Conservation (phyloP, 331 rosid genomes). For the Erythrophleum ivorense region DNA sequence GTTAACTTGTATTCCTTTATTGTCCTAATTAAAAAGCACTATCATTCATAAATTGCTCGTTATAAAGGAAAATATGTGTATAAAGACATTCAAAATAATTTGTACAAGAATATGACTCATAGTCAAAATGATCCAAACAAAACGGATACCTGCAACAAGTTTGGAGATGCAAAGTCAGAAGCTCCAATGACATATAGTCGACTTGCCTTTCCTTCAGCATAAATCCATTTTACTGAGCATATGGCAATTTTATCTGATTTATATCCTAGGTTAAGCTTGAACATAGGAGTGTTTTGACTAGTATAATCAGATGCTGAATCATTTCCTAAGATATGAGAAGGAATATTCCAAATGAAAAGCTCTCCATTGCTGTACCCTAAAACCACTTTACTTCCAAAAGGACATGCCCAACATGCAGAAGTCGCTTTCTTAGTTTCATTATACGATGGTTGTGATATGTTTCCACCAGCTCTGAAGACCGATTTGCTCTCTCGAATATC, state of each 20-base stretch:
- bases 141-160: constrained; percentile 69
- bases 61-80: constrained; percentile 10
- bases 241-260: constrained; percentile 75
- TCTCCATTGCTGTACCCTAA: constrained; percentile 93
- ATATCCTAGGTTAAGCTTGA: constrained; percentile 82
- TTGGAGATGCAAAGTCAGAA: constrained; percentile 54
- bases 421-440: constrained; percentile 79
- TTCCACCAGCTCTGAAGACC: constrained; percentile 68
- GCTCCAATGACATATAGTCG: constrained; percentile 77
- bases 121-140: constrained; percentile 2
- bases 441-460: constrained; percentile 49
- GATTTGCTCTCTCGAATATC: constrained; percentile 69
- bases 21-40: not conserved
- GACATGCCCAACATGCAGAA: constrained; percentile 91
- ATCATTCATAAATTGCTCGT: not conserved
- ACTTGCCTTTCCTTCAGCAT: constrained; percentile 81
- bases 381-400: constrained; percentile 79
- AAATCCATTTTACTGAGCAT: constrained; percentile 70
- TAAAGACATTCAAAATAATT: constrained; percentile 12
- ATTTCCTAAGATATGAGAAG: constrained; percentile 46
- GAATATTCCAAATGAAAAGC: constrained; percentile 78
- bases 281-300: constrained; percentile 59
- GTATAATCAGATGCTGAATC: constrained; percentile 46
- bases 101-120: constrained; percentile 6
- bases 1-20: not conserved